Conservation (phyloP, 495 filamentous ascomycete species). For the Melanomma pulvis-pyrius region DNA sequence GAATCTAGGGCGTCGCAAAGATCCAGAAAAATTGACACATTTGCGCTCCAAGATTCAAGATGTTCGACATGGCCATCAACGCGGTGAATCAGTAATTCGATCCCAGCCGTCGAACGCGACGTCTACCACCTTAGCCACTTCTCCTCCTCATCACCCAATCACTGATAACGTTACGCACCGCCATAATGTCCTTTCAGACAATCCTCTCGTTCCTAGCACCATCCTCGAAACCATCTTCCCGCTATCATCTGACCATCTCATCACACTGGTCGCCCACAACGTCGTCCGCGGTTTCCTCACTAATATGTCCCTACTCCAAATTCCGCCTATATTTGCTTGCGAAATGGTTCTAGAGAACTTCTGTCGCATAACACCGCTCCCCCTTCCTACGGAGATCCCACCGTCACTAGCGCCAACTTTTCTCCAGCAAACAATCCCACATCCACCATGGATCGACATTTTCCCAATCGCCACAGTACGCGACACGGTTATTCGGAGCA, state of each 20-base stretch:
- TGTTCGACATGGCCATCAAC: background rate
- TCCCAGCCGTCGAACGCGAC: background rate
- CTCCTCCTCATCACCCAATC: background rate
- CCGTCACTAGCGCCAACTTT: slow-evolving; percentile 1
- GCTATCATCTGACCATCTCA: slow-evolving; percentile 41
- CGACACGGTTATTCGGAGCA: background rate
- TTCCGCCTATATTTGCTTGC: slow-evolving; percentile 18
- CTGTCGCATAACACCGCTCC: slow-evolving; percentile 19
- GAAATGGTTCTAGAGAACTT: slow-evolving; percentile 27
- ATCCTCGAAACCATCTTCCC: slow-evolving; percentile 29
- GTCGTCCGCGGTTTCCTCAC: slow-evolving; percentile 42
- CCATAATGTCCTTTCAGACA: background rate
- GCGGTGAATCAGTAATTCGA: background rate
- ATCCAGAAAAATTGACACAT: background rate
- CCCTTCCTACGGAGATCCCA: slow-evolving; percentile 6
- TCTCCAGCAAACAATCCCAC: background rate
- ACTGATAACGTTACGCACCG: background rate
- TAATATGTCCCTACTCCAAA: slow-evolving; percentile 44
- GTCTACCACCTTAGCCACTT: background rate
- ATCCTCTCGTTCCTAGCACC: background rate
- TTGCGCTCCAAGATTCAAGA: background rate
- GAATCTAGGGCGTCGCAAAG: background rate
- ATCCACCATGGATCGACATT: slow-evolving; percentile 11
- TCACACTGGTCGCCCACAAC: slow-evolving; percentile 42
- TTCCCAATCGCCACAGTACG: slow-evolving; percentile 6